Conservation (phyloP, 208 protist genomes). For the Trypanosoma grayi region DNA sequence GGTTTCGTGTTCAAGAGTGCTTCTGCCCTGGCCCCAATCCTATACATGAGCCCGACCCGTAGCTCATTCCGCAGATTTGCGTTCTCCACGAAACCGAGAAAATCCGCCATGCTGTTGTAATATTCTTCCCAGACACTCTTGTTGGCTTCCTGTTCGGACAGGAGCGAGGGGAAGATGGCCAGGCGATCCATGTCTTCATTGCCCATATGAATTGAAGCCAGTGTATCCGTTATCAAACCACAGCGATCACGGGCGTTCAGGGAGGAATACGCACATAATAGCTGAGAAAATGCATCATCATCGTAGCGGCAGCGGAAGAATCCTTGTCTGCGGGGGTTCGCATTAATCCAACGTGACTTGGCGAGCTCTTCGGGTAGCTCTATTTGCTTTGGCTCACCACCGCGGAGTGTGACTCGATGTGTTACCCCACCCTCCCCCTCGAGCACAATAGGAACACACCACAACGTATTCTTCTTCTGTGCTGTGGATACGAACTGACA, state of each 20-base stretch:
- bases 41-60: constrained; percentile 28
- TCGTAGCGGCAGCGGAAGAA: constrained; percentile 90
- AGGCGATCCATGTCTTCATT: constrained; percentile 59
- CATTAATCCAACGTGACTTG: constrained; percentile 45
- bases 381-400: constrained; percentile 36
- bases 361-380: constrained; percentile 39
- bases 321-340: constrained; percentile 66
- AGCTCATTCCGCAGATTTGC: constrained; percentile 29
- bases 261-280: constrained; percentile 41
- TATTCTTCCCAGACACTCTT: constrained; percentile 60
- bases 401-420: constrained; percentile 50
- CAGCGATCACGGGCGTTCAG: constrained; percentile 49
- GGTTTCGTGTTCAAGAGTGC: constrained; percentile 23
- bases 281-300: constrained; percentile 45
- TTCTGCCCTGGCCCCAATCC: constrained; percentile 3
- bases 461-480: constrained; percentile 29
- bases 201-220: constrained; percentile 74
- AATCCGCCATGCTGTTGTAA: constrained; percentile 26
- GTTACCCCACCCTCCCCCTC: constrained; percentile 31
- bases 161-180: constrained; percentile 27
- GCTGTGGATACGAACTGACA: constrained; percentile 51
- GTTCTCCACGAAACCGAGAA: constrained; percentile 48
- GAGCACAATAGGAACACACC: constrained; percentile 74
- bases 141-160: constrained; percentile 49
- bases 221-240: constrained; percentile 71